Evolutionary conservation across 495 filamentous ascomycete genomes (phyloP).

Genomic region (Hypomontagnella submonticulosa): DNA sequence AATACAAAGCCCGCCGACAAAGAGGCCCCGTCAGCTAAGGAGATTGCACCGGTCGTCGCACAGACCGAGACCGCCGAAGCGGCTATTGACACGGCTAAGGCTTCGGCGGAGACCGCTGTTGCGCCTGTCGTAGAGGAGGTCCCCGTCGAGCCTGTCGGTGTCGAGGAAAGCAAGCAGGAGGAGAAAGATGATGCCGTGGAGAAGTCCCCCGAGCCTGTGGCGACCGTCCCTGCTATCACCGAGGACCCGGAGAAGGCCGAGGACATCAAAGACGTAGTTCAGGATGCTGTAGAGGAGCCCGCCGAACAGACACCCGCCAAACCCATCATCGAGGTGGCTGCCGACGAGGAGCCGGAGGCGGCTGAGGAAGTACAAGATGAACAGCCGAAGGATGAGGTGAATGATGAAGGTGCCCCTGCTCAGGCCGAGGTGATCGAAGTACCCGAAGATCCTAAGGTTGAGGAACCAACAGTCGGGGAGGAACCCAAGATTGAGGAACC

Average conservation of each 20-base stretch:
- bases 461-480: slow-evolving; percentile 12
- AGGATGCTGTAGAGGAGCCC: slow-evolving; percentile 32
- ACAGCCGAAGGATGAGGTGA: slow-evolving; percentile 3
- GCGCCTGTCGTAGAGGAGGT: slow-evolving; percentile 18
- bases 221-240: slow-evolving; percentile 18
- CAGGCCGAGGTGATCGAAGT: background rate
- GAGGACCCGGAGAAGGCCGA: slow-evolving; percentile 37
- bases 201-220: slow-evolving; percentile 18
- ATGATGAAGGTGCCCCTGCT: slow-evolving; percentile 1
- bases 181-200: slow-evolving; percentile 8
- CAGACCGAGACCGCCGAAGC: slow-evolving; percentile 48
- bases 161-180: slow-evolving; percentile 13
- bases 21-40: slow-evolving; percentile 43
- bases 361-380: slow-evolving; percentile 15
- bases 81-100: slow-evolving; percentile 41
- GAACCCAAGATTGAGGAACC: slow-evolving; percentile 10
- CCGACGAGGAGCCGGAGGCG: slow-evolving; percentile 18
- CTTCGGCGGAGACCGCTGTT: slow-evolving; percentile 31
- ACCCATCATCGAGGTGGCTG: slow-evolving; percentile 12
- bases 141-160: slow-evolving; percentile 6
- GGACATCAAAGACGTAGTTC: slow-evolving; percentile 41
- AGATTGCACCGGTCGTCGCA: slow-evolving; percentile 47
- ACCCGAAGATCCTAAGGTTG: slow-evolving; percentile 21
- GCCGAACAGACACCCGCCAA: slow-evolving; percentile 16
- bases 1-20: slow-evolving; percentile 35